Base-by-base conservation (phyloP, 2,329 filamentous ascomycete genomes). In the Dactylellina parvicollis region DNA sequence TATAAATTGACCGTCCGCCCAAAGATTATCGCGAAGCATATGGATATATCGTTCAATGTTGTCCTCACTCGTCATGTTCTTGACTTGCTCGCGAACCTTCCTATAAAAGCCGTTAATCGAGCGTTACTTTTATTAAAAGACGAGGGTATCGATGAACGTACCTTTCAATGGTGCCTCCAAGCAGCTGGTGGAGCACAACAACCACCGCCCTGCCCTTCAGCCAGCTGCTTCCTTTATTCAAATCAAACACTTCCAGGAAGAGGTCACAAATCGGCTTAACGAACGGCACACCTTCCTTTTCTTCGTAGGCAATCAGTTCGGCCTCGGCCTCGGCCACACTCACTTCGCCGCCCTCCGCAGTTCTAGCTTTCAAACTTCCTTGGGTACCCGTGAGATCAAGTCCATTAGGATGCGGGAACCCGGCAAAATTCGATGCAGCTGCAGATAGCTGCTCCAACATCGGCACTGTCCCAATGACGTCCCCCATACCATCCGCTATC, bases 251-350 rank as follows among this genome's bases (percentile, higher is more conserved):
- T 80, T 99, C 95, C 14, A 99, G 86, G 81, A 99, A 99, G 72
- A 99, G 89, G 80, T 99, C 95, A 81, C 93, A 97, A 74, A 99
- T 97, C 2, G 95, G 96, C 80, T 97, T 99, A 78, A 99, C 95
- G 78, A 99, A 98, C 0, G 95, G 95, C 79, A 96, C 92, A 1
- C 92, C 84, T 77, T 96, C 92, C 78, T 89, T 89, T 79, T 91
- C 89, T 81, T 98, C 94, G 78, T 96, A 98, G 0, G 94, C 94
- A 67, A 93, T 91, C 52, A 99, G 84, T 81, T 98, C 95, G 0
- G 94, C 94, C 81, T 98, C 93, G 0, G 93, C 95, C 82, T 98
- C 95, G 8, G 76, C 76, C 2, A 75, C 76, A 20, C 67, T 76
- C 44, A 76, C 61, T 30, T 70, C 65, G 3, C 67, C 74, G 2